Evolutionary conservation across 441 rosid genomes (phyloP).

Genomic region (Populus hybrid): DNA sequence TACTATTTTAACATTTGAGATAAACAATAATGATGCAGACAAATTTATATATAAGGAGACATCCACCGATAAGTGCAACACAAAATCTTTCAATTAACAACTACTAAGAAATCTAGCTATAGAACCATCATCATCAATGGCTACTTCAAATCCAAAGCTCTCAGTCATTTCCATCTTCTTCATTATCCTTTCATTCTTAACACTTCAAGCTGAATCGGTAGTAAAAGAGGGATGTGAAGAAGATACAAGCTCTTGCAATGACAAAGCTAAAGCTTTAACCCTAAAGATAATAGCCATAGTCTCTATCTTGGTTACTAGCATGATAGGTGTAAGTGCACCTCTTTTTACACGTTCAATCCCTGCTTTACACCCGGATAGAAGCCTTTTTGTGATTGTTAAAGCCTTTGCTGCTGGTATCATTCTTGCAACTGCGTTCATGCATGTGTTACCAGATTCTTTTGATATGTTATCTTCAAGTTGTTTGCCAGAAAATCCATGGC

Average conservation of each 20-base stretch:
- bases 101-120: not conserved
- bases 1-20: not conserved
- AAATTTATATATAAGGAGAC: not conserved
- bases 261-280: conserved; percentile 28
- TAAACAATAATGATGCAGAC: not conserved
- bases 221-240: conserved; percentile 16
- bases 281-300: conserved; percentile 37
- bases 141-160: not conserved
- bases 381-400: conserved; percentile 30
- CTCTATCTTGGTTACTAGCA: conserved; percentile 35
- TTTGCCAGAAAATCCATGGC: conserved; percentile 42
- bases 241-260: conserved; percentile 16
- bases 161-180: not conserved
- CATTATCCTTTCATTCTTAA: conserved; percentile 3
- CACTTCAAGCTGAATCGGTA: not conserved
- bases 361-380: conserved; percentile 30
- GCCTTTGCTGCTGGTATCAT: conserved; percentile 45
- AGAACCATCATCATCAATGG: not conserved
- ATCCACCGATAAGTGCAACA: not conserved
- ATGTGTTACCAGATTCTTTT: conserved; percentile 47
- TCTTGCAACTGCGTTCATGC: conserved; percentile 53
- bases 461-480: conserved; percentile 31
- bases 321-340: conserved; percentile 37
- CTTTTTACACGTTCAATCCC: conserved; percentile 27
- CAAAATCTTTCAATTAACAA: not conserved